Conservation (phyloP, 148 eudicot species). For the Amaranthus cruentus region DNA sequence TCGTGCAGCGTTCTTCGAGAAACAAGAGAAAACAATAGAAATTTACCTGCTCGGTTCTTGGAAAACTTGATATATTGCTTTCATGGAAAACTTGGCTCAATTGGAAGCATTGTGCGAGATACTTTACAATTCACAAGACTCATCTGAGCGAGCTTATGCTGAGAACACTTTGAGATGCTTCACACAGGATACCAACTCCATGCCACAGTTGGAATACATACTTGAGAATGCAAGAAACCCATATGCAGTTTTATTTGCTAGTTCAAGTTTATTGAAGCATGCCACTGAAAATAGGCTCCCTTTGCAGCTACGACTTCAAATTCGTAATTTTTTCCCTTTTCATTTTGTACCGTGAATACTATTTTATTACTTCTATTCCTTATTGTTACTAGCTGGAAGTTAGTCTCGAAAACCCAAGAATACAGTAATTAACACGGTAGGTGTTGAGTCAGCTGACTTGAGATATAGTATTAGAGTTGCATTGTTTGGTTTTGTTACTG, state of each 20-base stretch:
- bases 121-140: conserved; percentile 88
- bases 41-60: conserved; percentile 21
- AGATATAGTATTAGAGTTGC: neutral
- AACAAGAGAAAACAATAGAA: conserved; percentile 23
- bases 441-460: neutral
- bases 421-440: neutral
- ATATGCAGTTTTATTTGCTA: conserved; percentile 82
- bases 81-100: conserved; percentile 88
- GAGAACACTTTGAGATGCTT: conserved; percentile 81
- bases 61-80: conserved; percentile 22
- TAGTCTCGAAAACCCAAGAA: neutral
- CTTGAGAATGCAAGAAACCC: conserved; percentile 84
- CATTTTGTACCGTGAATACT: neutral
- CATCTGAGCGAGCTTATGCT: conserved; percentile 85
- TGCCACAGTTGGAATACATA: conserved; percentile 84
- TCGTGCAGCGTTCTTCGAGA: conserved; percentile 25
- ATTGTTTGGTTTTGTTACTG: neutral
- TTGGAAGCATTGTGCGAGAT: conserved; percentile 91
- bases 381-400: neutral
- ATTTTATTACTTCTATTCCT: neutral
- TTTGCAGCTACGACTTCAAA: conserved; percentile 83
- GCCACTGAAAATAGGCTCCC: conserved; percentile 76
- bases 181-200: conserved; percentile 66
- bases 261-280: conserved; percentile 98
- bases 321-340: conserved; percentile 61